Base-by-base conservation (phyloP, 768 basidiomycete genomes). In the Tricholoma hemisulphureum region DNA sequence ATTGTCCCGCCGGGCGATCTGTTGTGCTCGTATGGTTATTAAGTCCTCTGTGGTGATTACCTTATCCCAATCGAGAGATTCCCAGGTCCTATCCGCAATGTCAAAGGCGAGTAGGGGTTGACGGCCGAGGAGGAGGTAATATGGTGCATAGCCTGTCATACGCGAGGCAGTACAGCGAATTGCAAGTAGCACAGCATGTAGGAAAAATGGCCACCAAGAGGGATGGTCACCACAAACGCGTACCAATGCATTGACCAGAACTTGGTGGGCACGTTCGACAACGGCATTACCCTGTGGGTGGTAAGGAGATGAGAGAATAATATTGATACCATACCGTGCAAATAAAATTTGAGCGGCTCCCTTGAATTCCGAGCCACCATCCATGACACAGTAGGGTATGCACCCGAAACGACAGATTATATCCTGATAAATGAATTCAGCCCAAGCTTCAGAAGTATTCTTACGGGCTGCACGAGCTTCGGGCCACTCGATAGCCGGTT, bases 351-450 rank as follows among this genome's bases (percentile, higher is more conserved):
- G n/a, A n/a, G n/a, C n/a, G n/a, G n/a, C n/a, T n/a, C n/a, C n/a
- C n/a, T n/a, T n/a, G n/a, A n/a, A n/a, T n/a, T n/a, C n/a, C n/a
- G n/a, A n/a, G n/a, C n/a, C n/a, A n/a, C n/a, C n/a, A n/a, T n/a
- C n/a, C n/a, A n/a, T n/a, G n/a, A n/a, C n/a, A n/a, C n/a, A n/a
- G n/a, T n/a, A n/a, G n/a, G n/a, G n/a, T n/a, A n/a, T n/a, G n/a
- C n/a, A n/a, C n/a, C n/a, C n/a, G n/a, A n/a, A n/a, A n/a, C n/a
- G n/a, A n/a, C n/a, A 62, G n/a, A 71, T 66, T 1, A 74, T 60
- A 20, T 65, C 54, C 43, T 73, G 64, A 37, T 66, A 74, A 7
- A 75, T 64, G 53, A 75, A 74, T 11, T 60, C 60, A 10, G 66
- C 68, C 31, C 69, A 58, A 1, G 35, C 46, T 4, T 53, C 16